Percentiles rank a stretch among this genome's conserved stretches.
Conservation (phyloP, 2,329 filamentous ascomycete species). For the Kalaharituber pfeilii region DNA sequence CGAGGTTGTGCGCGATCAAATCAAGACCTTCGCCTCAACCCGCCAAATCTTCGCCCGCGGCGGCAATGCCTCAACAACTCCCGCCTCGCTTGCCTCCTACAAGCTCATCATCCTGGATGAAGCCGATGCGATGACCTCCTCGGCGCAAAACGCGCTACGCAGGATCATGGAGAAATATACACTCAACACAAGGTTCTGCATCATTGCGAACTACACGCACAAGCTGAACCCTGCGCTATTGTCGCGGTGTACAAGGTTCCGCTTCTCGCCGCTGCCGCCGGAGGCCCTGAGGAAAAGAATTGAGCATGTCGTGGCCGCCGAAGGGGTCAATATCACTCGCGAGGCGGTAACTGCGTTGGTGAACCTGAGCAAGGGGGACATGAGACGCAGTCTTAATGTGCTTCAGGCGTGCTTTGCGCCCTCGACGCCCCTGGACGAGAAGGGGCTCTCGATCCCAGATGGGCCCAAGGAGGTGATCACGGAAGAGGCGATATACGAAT, state of each 20-base stretch:
- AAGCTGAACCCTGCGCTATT: slow-evolving; percentile 86
- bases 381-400: slow-evolving; percentile 87
- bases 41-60: slow-evolving; percentile 79
- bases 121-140: slow-evolving; percentile 99
- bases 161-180: slow-evolving; percentile 99
- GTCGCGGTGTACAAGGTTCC: slow-evolving; percentile 83
- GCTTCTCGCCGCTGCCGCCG: slow-evolving; percentile 87
- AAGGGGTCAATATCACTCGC: slow-evolving; percentile 63
- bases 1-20: slow-evolving; percentile 93
- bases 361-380: slow-evolving; percentile 79
- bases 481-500: slow-evolving; percentile 86
- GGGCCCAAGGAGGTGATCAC: slow-evolving; percentile 72
- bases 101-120: slow-evolving; percentile 97
- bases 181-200: slow-evolving; percentile 89
- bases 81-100: slow-evolving; percentile 49
- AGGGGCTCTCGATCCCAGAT: slow-evolving; percentile 38
- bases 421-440: slow-evolving; percentile 36
- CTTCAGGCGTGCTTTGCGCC: slow-evolving; percentile 92
- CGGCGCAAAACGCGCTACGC: slow-evolving; percentile 90
- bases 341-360: slow-evolving; percentile 74
- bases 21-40: slow-evolving; percentile 96
- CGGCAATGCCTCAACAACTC: slow-evolving; percentile 32
- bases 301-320: slow-evolving; percentile 75
- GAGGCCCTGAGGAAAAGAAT: slow-evolving; percentile 68
- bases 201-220: slow-evolving; percentile 98